phyloP scores from a whole-genome alignment of 1,284 basidiomycete genomes.

The Termitomyces sp. region DNA sequence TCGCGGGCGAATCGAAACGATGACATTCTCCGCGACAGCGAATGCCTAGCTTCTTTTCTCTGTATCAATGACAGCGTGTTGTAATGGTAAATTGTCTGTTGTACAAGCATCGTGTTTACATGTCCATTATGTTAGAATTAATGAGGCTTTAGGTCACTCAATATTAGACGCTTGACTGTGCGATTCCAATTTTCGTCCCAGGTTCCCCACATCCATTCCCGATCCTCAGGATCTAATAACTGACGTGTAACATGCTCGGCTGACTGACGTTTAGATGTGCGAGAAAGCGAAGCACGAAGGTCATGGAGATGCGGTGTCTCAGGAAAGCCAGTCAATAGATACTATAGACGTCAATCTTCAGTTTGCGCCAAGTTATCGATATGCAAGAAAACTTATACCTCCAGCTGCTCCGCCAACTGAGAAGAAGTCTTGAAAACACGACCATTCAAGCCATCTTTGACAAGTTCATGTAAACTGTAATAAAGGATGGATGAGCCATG shows the following conservation, averaged over 20 bases:
- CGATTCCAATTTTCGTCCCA: constrained; percentile 86
- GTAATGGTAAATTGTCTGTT: constrained; percentile 7
- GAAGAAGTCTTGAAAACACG: constrained; percentile 67
- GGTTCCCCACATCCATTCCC: constrained; percentile 56
- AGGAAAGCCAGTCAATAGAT: constrained; percentile 60
- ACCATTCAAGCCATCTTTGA: constrained; percentile 81
- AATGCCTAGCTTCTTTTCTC: constrained; percentile 14
- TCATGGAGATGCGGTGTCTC: constrained; percentile 40
- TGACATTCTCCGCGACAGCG: constrained; percentile 66
- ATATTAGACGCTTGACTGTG: constrained; percentile 59
- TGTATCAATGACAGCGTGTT: neutral
- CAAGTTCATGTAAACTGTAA: constrained; percentile 78
- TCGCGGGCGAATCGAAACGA: constrained; percentile 77
- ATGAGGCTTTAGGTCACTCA: constrained; percentile 37
- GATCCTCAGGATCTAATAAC: constrained; percentile 7
- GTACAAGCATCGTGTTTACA: constrained; percentile 9
- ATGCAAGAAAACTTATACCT: constrained; percentile 40
- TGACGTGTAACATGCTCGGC: constrained; percentile 14
- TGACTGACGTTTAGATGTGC: constrained; percentile 19
- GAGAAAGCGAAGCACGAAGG: constrained; percentile 43
- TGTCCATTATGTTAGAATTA: neutral
- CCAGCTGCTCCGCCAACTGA: constrained; percentile 70
- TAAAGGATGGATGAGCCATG: constrained; percentile 7
- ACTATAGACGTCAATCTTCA: constrained; percentile 29
- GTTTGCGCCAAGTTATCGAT: neutral